These are phyloP conservation scores for Perkinsus chesapeaki DNA, from an alignment of 169 alveolate genomes.

Conservation along the genomic window DNA sequence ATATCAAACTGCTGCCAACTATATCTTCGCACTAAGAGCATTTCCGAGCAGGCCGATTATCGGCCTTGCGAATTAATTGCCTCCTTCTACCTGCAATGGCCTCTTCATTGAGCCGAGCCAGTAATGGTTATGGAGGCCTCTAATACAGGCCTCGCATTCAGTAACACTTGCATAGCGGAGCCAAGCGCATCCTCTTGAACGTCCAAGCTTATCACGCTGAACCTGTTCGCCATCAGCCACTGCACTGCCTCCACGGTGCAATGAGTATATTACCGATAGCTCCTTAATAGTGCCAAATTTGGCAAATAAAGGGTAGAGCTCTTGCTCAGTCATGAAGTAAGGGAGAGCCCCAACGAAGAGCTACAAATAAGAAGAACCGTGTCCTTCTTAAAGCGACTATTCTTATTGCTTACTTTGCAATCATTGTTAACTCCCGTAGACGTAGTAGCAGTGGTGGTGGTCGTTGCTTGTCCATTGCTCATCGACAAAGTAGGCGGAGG, in stretches of 20 bases:
- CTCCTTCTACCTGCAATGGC: background rate
- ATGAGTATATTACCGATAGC: background rate
- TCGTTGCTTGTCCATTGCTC: background rate
- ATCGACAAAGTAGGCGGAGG: background rate
- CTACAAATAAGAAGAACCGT: background rate
- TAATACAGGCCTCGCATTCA: background rate
- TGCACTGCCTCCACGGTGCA: background rate
- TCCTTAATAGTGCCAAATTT: background rate
- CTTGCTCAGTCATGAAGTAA: background rate
- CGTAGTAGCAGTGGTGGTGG: background rate
- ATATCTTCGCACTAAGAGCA: too few species aligned
- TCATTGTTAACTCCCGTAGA: background rate
- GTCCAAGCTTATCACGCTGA: background rate
- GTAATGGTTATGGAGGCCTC: background rate
- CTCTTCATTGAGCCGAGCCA: background rate
- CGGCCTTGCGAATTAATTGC: too few species aligned
- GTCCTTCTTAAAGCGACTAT: background rate
- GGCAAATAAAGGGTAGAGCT: background rate
- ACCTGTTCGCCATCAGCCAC: background rate
- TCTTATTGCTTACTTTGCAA: background rate
- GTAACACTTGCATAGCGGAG: background rate
- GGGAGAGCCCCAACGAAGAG: background rate
- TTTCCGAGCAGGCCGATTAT: too few species aligned
- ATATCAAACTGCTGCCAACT: too few species aligned
- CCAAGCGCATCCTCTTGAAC: background rate